Base-by-base conservation (phyloP, 2,329 filamentous ascomycete species). In the Pyrenophora teres region DNA sequence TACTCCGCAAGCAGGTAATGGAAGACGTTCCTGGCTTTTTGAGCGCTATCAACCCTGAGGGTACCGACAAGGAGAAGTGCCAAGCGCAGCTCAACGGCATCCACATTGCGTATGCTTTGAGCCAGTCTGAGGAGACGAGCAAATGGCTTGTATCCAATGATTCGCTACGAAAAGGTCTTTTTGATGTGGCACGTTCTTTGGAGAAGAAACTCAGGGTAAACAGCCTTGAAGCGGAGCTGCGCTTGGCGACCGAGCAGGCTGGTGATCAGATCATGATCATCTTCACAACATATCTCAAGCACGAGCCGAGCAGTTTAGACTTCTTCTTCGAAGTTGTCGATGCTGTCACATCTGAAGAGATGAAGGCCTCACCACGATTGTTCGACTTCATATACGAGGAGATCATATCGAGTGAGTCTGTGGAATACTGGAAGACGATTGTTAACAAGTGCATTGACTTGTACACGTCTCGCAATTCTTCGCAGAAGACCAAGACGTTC, bases 401-500 rank as follows among this genome's bases (percentile, higher is more conserved):
- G 54, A 88, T 99, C 68, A 91, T 99, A 57, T 88, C 83, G 62
- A 95, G 83, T 69, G 84, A 92, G 25, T 92, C 90, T 0, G 84
- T 94, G 19, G 91, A 95, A 13, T 94, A 92, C 68, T 92, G 92
- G 81, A 90, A 88, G 63, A 84, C 85, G 4, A 82, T 95, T 2
- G 83, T 97, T 36, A 83, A 93, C 65, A 88, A 90, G 46, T 96
- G 92, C 67, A 83, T 99, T 40, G 92, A 97, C 50, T 80, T 92
- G 0, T 99, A 97, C 71, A 87, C 89, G 6, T 84, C 87, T 42
- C 90, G 88, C 67, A 84, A 80, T 39, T 89, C 87, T 10, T 86
- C 89, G 0, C 94, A 97, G 74, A 92, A 89, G 77, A 90, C 90
- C 38, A 99, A 99, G 74, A 89, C 92, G 45, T 99, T 96, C 72